Conservation (phyloP, 2,329 filamentous ascomycete genomes). For the Stemphylium lycopersici region DNA sequence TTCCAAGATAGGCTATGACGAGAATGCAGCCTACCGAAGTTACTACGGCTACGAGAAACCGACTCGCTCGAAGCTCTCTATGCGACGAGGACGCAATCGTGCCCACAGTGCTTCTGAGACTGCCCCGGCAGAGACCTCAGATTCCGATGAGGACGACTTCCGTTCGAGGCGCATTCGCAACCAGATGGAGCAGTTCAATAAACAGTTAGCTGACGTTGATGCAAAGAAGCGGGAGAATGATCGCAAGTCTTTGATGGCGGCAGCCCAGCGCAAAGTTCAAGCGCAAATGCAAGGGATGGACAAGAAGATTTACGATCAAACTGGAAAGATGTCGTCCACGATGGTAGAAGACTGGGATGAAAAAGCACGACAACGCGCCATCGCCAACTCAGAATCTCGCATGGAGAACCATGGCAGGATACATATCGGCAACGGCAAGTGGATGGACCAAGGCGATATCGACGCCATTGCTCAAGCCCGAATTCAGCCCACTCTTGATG, state of each 20-base stretch:
- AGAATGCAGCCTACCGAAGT: conserved; percentile 69
- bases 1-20: conserved; percentile 77
- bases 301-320: conserved; percentile 76
- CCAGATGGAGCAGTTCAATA: conserved; percentile 80
- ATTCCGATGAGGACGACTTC: conserved; percentile 63
- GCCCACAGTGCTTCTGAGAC: conserved; percentile 68
- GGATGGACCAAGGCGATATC: conserved; percentile 77
- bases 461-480: conserved; percentile 77
- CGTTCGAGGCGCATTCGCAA: conserved; percentile 74
- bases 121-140: conserved; percentile 40
- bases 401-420: conserved; percentile 63
- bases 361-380: conserved; percentile 73
- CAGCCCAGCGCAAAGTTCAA: conserved; percentile 85
- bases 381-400: conserved; percentile 67
- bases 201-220: conserved; percentile 70
- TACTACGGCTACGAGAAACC: conserved; percentile 72
- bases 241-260: conserved; percentile 74
- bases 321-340: conserved; percentile 72
- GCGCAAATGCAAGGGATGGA: conserved; percentile 81
- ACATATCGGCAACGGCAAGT: conserved; percentile 81
- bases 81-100: conserved; percentile 62
- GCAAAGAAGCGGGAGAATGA: conserved; percentile 76
- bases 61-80: conserved; percentile 58
- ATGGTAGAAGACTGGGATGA: conserved; percentile 79
- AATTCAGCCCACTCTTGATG: conserved; percentile 82